phyloP scores from a whole-genome alignment of 164 flowering plant species.

The Dillenia suffruticosa region DNA sequence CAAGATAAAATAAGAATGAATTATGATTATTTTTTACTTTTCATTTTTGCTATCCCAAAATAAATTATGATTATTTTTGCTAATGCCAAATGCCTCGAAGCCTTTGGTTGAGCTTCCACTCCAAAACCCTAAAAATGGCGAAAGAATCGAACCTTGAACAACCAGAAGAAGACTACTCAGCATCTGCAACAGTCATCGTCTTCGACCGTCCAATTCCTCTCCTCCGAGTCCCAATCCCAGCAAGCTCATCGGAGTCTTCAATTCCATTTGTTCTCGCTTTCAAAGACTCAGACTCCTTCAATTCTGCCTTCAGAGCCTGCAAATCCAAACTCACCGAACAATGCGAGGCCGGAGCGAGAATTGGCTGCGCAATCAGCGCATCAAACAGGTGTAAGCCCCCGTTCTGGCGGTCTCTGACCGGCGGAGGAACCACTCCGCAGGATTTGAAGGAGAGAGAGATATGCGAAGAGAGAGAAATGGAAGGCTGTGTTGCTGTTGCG shows the following conservation, averaged over 20 bases:
- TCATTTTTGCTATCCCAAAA: too few relatives aligned
- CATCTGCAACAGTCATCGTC: slow-evolving; percentile 32
- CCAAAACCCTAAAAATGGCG: too few relatives aligned
- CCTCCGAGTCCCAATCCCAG: slow-evolving; percentile 40
- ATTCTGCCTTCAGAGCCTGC: slow-evolving; percentile 27
- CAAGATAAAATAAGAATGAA: too few relatives aligned
- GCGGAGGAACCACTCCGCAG: slow-evolving; percentile 2
- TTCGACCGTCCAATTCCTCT: slow-evolving; percentile 42
- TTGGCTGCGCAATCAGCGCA: slow-evolving; percentile 55
- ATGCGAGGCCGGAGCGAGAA: slow-evolving; percentile 46
- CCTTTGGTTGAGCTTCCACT: too few relatives aligned
- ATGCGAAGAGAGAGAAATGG: slow-evolving; percentile 56
- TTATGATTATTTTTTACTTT: too few relatives aligned
- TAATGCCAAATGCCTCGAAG: too few relatives aligned
- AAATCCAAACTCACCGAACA: slow-evolving; percentile 31
- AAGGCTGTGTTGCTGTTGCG: slow-evolving; percentile 28
- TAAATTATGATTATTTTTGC: too few relatives aligned
- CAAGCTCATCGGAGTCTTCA: slow-evolving; percentile 17
- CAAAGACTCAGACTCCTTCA: slow-evolving; percentile 27
- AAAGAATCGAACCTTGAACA: too few relatives aligned
- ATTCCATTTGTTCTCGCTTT: slow-evolving; percentile 49
- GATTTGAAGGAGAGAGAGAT: slow-evolving; percentile 34
- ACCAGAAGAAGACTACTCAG: slow-evolving; percentile 35
- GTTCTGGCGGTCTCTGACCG: slow-evolving; percentile 40
- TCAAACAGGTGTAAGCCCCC: slow-evolving; percentile 48